Conservation (phyloP, 2,329 filamentous ascomycete species). For the Metarhizium album region DNA sequence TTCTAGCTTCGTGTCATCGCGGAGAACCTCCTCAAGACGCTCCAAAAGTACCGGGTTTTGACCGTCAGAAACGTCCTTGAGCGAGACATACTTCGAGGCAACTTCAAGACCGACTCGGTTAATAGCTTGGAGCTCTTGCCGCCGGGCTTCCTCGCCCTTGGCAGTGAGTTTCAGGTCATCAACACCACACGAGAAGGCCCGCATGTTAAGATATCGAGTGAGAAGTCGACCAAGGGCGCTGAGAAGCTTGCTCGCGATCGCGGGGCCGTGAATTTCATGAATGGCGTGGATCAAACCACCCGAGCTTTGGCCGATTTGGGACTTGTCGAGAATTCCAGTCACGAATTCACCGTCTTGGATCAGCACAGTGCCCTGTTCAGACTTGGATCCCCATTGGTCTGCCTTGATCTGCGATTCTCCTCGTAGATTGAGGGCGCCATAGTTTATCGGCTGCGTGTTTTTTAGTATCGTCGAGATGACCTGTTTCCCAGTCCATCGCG, state of each 20-base stretch:
- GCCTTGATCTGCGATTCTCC: slow-evolving; percentile 69
- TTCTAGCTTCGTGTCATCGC: slow-evolving; percentile 84
- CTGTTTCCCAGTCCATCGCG: slow-evolving; percentile 93
- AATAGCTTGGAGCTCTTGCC: slow-evolving; percentile 57
- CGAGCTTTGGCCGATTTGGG: slow-evolving; percentile 77
- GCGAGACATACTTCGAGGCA: slow-evolving; percentile 78
- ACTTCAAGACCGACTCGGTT: slow-evolving; percentile 63
- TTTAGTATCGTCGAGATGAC: slow-evolving; percentile 85
- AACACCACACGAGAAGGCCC: slow-evolving; percentile 94
- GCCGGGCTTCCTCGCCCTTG: slow-evolving; percentile 63
- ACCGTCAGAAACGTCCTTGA: slow-evolving; percentile 54
- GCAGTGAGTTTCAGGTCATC: slow-evolving; percentile 83
- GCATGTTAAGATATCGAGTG: slow-evolving; percentile 83
- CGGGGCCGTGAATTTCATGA: slow-evolving; percentile 87
- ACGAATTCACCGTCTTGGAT: slow-evolving; percentile 83
- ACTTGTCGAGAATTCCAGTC: slow-evolving; percentile 88
- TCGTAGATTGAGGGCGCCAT: slow-evolving; percentile 66
- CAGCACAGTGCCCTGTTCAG: slow-evolving; percentile 71
- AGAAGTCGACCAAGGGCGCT: slow-evolving; percentile 82
- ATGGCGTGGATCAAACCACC: slow-evolving; percentile 86
- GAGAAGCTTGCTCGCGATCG: slow-evolving; percentile 73
- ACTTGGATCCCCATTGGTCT: slow-evolving; percentile 66
- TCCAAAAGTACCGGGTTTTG: slow-evolving; percentile 61
- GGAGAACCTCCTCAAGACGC: slow-evolving; percentile 78
- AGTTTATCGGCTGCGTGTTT: slow-evolving; percentile 74